Evolutionary conservation across 371 early-diverging fungal genomes (phyloP), one percentile per base, ranked within the genome.

Genomic region (Saksenaea oblongispora): DNA sequence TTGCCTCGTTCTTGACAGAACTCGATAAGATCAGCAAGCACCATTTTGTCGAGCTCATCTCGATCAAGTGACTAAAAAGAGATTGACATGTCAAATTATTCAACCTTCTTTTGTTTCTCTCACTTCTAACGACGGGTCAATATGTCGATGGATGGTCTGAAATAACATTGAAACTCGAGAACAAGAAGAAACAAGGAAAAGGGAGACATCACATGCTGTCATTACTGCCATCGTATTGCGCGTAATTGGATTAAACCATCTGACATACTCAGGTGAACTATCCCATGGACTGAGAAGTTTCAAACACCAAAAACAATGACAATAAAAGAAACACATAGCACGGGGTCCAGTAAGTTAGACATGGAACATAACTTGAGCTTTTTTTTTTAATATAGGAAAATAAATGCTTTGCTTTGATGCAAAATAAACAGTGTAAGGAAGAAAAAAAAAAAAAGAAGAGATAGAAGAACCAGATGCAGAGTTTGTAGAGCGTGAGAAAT

Each of bases 1-100:
- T 60, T 74, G 86, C 88, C 87, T 82, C 90, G 76, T 61, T 90
- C 90, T 66, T 87, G 90, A 69, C 91, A 91, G 59, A 87, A 78
- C 41, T 87, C 86, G 39, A 91, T 86, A 28, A 91, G 70, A 66
- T 91, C 90, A 2, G 89, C 91, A 59, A 86, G 78, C 62, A 86
- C 75, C 64, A 86, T 79, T 44, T 80, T 78, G 64, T 82, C 77
- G 1, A 91, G 76, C 3, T 70, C 64, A n/a, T 66, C 69, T 17
- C 65, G 67, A 36, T 70, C 66, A 15, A 78, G 42, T 34, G 63
- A 58, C 75, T 73, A 31, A 7, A 34, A 27, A 58, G 27, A 28
- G 35, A 51, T 9, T 42, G 22, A 22, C 28, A 58, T 41, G 36
- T n/a, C 5, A 55, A 51, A 5, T 51, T 13, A 18, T 31, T n/a